A percentile compares a stretch with the other conserved stretches of the same genome.
Conservation (phyloP, 192 early-diverging fungal species). For the Phycomyces blakesleeanus region DNA sequence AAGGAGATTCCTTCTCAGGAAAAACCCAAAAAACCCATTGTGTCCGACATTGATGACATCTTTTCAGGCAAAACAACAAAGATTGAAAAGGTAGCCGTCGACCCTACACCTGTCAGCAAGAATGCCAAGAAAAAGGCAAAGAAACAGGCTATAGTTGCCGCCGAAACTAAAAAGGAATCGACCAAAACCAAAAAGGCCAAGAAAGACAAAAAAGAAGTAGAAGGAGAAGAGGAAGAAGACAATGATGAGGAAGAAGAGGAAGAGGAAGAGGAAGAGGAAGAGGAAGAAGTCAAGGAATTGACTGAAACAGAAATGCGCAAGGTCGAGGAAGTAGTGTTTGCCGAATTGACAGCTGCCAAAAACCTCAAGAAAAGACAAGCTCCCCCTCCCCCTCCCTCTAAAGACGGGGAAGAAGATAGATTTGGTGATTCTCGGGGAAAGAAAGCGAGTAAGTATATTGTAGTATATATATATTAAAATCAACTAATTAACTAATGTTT, state of each 20-base stretch:
- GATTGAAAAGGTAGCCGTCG: neutral
- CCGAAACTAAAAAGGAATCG: neutral
- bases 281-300: neutral
- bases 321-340: neutral
- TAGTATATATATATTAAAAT: no score
- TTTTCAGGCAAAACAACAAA: conserved; percentile 7
- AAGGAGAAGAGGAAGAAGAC: neutral
- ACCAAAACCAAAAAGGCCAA: no score
- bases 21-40: neutral
- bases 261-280: neutral
- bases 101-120: conserved; percentile 3
- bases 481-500: no score
- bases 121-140: conserved; percentile 14
- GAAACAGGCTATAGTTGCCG: neutral
- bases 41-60: conserved; percentile 20
- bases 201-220: neutral
- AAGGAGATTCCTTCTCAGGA: neutral
- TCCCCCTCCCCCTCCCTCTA: conserved; percentile 2
- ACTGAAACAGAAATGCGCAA: neutral
- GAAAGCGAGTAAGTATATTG: conserved; percentile 25
- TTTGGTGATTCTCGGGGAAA: conserved; percentile 36
- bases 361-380: conserved; percentile 9
- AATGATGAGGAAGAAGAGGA: neutral
- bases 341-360: conserved; percentile 31
- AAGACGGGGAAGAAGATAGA: conserved; percentile 20